Evolutionary conservation across 2,329 filamentous ascomycete genomes (phyloP), one percentile per base, ranked within the genome.

Genomic region (Graphilbum sp.): DNA sequence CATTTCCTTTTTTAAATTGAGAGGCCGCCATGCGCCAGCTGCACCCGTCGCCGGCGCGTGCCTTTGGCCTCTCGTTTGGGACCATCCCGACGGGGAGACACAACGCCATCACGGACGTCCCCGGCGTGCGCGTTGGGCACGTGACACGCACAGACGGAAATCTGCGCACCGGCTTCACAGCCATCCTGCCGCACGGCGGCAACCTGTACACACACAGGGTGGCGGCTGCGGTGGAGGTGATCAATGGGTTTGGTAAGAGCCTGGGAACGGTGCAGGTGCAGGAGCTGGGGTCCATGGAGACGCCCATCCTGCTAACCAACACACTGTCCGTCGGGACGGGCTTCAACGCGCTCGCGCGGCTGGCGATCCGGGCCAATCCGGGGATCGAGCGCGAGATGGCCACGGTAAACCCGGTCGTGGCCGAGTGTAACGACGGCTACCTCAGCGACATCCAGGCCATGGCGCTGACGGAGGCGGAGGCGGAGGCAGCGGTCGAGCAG

Each of bases 161-260:
- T 16, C 20, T 38, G 3, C 16, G 31, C 45, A 67, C 64, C 0
- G 66, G 66, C 35, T 56, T 69, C 11, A 70, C 66, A 2, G 58
- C 60, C 29, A 64, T 69, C 38, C 48, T 69, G 1, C 63, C 65
- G 0, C 59, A 63, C 11, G 33, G 46, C 5, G 12, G 62, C 34
- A 69, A 64, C 63, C 56, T 57, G 47, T 62, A 67, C 34, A n/a
- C n/a, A n/a, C n/a, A n/a, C n/a, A n/a, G n/a, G n/a, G n/a, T n/a
- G n/a, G n/a, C n/a, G n/a, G 60, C 64, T 4, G 61, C 61, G n/a
- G 48, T 38, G 16, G 30, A 34, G 16, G 17, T 33, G 9, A 27
- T 79, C 58, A 79, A 79, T 46, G 73, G 74, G 39, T 67, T 65
- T 34, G 73, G 75, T 32, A 72, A 77, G 52, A 59, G 77, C 57